A percentile compares a stretch with the other conserved stretches of the same genome.
Evolutionary conservation across 2,329 filamentous ascomycete genomes (phyloP).

Genomic region (Paraconiothyrium brasiliense): DNA sequence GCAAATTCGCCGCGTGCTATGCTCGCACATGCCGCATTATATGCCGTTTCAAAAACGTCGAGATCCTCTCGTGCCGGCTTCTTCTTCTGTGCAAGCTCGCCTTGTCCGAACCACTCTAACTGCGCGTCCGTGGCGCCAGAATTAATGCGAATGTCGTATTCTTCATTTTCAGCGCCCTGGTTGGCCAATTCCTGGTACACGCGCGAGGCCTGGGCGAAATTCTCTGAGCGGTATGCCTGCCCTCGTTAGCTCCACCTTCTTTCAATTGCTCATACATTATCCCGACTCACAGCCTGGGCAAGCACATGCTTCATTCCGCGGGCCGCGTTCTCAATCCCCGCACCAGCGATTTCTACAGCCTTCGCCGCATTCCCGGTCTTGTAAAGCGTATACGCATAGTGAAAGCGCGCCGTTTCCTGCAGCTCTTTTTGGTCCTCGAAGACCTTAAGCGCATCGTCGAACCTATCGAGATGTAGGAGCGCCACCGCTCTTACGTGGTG

Average conservation of each 20-base stretch:
- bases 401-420: conserved; percentile 69
- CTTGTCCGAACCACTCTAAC: conserved; percentile 72
- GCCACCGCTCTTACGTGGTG: conserved; percentile 77
- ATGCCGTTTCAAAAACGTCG: conserved; percentile 82
- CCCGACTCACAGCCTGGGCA: conserved; percentile 65
- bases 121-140: conserved; percentile 76
- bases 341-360: conserved; percentile 64
- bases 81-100: conserved; percentile 62
- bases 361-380: conserved; percentile 76
- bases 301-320: conserved; percentile 68
- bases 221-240: conserved; percentile 75
- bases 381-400: conserved; percentile 85
- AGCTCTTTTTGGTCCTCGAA: conserved; percentile 71
- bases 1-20: conserved; percentile 74
- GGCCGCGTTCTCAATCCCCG: conserved; percentile 40
- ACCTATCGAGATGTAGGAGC: conserved; percentile 83
- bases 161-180: conserved; percentile 66
- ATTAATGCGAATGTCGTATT: conserved; percentile 81
- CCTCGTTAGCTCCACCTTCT: conserved; percentile 25
- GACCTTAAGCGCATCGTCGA: conserved; percentile 76
- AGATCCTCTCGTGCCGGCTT: conserved; percentile 69
- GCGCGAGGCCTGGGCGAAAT: conserved; percentile 71
- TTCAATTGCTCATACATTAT: neutral
- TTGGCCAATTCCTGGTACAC: conserved; percentile 69
- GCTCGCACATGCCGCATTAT: conserved; percentile 79